phyloP scores from a whole-genome alignment of 257 asterid genomes.

The Solanum lycopersicoides region DNA sequence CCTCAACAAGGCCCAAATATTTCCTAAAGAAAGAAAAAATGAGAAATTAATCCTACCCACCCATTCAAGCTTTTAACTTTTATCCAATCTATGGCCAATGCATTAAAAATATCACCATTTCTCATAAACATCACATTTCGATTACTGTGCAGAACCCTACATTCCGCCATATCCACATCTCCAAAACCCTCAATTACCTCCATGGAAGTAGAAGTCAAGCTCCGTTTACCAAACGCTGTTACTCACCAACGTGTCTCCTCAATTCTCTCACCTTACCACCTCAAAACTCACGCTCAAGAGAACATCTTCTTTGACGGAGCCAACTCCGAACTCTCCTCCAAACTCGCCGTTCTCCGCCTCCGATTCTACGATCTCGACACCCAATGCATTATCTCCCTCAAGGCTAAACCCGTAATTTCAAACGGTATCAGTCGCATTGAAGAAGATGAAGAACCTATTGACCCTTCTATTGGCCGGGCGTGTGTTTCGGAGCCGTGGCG shows the following conservation, averaged over 20 bases:
- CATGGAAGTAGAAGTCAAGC: slow-evolving; percentile 91
- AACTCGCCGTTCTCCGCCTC: slow-evolving; percentile 79
- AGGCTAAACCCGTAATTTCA: slow-evolving; percentile 57
- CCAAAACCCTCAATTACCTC: not conserved
- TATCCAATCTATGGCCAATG: not conserved
- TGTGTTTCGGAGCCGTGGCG: slow-evolving; percentile 66
- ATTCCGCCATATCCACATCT: not conserved
- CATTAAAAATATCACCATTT: not conserved
- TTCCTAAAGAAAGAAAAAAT: not conserved
- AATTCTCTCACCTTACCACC: slow-evolving; percentile 53
- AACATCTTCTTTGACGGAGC: slow-evolving; percentile 81
- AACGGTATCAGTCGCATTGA: slow-evolving; percentile 69
- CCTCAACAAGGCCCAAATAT: not conserved
- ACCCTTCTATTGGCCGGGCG: slow-evolving; percentile 58
- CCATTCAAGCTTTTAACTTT: not conserved
- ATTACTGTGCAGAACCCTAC: not conserved
- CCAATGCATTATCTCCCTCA: slow-evolving; percentile 60
- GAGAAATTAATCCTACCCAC: not conserved
- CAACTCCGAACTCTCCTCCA: slow-evolving; percentile 56
- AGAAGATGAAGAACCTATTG: slow-evolving; percentile 72
- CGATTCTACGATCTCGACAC: slow-evolving; percentile 88
- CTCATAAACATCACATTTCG: not conserved
- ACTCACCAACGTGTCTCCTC: slow-evolving; percentile 57
- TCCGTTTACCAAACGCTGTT: slow-evolving; percentile 54
- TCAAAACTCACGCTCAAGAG: slow-evolving; percentile 62